Base-by-base conservation (phyloP, 768 basidiomycete genomes). In the Leccinum truebloodii region DNA sequence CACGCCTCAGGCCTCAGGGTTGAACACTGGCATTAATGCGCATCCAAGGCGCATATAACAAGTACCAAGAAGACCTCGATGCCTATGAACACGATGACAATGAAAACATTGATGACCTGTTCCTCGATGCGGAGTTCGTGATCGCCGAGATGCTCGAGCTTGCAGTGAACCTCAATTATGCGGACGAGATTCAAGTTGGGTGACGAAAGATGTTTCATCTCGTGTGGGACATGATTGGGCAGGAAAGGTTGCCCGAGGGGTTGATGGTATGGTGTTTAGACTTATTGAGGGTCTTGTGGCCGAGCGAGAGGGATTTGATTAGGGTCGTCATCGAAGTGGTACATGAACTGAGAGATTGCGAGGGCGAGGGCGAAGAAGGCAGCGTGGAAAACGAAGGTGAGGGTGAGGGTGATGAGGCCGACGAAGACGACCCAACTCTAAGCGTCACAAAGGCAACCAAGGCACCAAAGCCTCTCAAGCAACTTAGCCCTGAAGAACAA, bases 141-240 rank as follows among this genome's bases (percentile, higher is more conserved):
- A 79, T 96, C n/a, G 79, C 84, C 0, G 93, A 98, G 73, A 81
- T 98, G 72, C 81, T 97, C 24, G 83, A 81, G 65, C 76, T 96
- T 32, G 91, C 92, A 0, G 80, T 89, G 3, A 83, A 89, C 61
- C 78, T 94, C 26, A 95, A 98, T 73, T 98, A 95, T 67, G 84
- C 87, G 0, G 96, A 98, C 75, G 94, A 97, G 73, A 91, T n/a
- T n/a, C n/a, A n/a, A n/a, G n/a, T 90, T 61, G 95, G 96, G 4
- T 77, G 93, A 61, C 77, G 94, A 60, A 90, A 90, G 75, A 94
- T 95, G 88, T 91, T 90, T 67, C 80, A 84, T 53, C 86, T 95
- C 32, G 86, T 95, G 66, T 86, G 94, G 22, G 86, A 89, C 53
- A 95, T 98, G 92, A 80, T 96, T 16, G 83, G 83, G 1, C 83